phyloP scores from a whole-genome alignment of 73 alveolate species.

The Urostyla sp. region DNA sequence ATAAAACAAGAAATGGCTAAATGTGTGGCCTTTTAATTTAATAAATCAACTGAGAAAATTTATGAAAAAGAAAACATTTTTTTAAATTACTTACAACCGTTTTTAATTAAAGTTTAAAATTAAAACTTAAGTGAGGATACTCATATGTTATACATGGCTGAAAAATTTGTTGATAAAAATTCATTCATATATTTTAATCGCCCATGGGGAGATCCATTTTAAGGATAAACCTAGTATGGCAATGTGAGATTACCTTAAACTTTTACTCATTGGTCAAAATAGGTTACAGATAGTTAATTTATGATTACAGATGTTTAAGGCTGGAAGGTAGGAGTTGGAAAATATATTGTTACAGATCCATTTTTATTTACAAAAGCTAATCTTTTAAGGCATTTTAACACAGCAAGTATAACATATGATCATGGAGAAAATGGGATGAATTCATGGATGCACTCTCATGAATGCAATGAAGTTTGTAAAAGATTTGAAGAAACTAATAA shows the following conservation, averaged over 20 bases:
- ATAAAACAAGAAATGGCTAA: slow-evolving; percentile 6
- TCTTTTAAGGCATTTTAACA: background rate
- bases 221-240: background rate
- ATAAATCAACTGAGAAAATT: background rate
- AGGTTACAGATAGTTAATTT: background rate
- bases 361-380: too few species aligned
- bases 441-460: slow-evolving; percentile 12
- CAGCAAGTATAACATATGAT: slow-evolving; percentile 4
- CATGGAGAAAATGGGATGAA: slow-evolving; percentile 11
- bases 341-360: slow-evolving; percentile 25
- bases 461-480: slow-evolving; percentile 10
- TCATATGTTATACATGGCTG: background rate
- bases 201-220: slow-evolving; percentile 7
- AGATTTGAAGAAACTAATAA: too few species aligned
- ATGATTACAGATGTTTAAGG: slow-evolving; percentile 41
- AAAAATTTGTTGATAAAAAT: background rate
- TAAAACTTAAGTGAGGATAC: background rate
- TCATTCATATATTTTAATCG: background rate
- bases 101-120: background rate
- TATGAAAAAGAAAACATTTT: background rate
- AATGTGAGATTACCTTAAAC: slow-evolving; percentile 11
- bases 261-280: slow-evolving; percentile 22
- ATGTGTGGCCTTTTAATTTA: background rate
- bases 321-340: background rate
- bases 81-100: background rate